Conservation (phyloP, 2,329 filamentous ascomycete species). For the Botrytis fabae region DNA sequence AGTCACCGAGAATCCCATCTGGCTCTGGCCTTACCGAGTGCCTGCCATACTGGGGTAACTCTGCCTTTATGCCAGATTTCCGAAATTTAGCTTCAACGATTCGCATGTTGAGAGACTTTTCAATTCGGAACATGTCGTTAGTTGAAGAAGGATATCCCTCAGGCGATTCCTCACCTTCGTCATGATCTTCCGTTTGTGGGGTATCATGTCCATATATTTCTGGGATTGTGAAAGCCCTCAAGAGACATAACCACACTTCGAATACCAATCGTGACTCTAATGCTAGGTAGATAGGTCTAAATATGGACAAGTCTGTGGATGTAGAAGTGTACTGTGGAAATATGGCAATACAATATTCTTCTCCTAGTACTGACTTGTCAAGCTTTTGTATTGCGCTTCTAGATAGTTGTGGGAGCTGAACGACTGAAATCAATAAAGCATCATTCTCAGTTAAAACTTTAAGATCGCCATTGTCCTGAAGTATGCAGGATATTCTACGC, state of each 20-base stretch:
- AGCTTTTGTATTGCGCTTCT: conserved; percentile 88
- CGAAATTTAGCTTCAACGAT: conserved; percentile 62
- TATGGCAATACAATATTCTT: conserved; percentile 92
- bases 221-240: conserved; percentile 88
- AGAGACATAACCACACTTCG: conserved; percentile 93
- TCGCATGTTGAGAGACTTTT: conserved; percentile 59
- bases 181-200: conserved; percentile 26
- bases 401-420: conserved; percentile 86
- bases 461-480: conserved; percentile 93
- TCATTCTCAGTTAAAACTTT: conserved; percentile 88
- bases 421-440: conserved; percentile 73
- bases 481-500: conserved; percentile 86
- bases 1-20: conserved; percentile 62
- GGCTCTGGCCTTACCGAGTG: conserved; percentile 39
- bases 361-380: conserved; percentile 85
- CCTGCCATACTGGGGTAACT: conserved; percentile 32
- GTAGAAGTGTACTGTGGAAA: conserved; percentile 87
- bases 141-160: conserved; percentile 23
- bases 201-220: conserved; percentile 68
- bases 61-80: conserved; percentile 37
- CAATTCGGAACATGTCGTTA: conserved; percentile 59
- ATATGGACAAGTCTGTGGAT: conserved; percentile 70
- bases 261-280: conserved; percentile 87
- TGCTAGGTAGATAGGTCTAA: conserved; percentile 86
- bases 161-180: conserved; percentile 24